Percentiles rank a stretch among this genome's conserved stretches.
Conservation (phyloP, 2,329 filamentous ascomycete genomes). For the Pseudogymnoascus verrucosus region DNA sequence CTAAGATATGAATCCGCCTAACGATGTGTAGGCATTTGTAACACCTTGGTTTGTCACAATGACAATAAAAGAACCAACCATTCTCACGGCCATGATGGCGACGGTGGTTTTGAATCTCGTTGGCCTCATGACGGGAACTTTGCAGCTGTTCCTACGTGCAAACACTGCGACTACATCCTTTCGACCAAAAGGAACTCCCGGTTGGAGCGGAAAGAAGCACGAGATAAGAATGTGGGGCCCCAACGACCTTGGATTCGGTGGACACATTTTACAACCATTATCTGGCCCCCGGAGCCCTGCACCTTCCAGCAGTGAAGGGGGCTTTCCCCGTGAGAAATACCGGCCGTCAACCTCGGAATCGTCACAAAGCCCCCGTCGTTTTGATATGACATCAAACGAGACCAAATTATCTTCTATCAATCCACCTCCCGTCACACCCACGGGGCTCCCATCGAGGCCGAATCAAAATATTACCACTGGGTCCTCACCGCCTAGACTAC, state of each 20-base stretch:
- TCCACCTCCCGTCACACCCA: constrained; percentile 13
- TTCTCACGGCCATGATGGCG: constrained; percentile 53
- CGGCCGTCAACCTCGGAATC: background rate
- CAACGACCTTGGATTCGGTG: constrained; percentile 27
- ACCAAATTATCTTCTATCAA: constrained; percentile 20
- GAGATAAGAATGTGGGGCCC: constrained; percentile 40
- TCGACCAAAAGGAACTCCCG: constrained; percentile 37
- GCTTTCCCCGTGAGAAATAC: background rate
- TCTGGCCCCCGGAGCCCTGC: constrained; percentile 15
- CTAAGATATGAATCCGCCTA: constrained; percentile 15
- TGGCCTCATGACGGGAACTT: constrained; percentile 54
- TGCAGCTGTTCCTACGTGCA: constrained; percentile 60
- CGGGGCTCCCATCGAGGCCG: constrained; percentile 13
- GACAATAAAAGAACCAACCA: constrained; percentile 38
- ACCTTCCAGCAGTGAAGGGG: background rate
- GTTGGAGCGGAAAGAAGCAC: constrained; percentile 41
- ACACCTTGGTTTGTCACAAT: constrained; percentile 57
- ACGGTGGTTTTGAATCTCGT: constrained; percentile 59
- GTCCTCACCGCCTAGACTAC: background rate
- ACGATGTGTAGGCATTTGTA: constrained; percentile 42
- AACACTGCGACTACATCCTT: constrained; percentile 51
- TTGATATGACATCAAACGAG: background rate
- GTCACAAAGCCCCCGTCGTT: background rate
- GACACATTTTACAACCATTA: constrained; percentile 23
- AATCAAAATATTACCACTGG: constrained; percentile 1